Evolutionary conservation across 2,329 filamentous ascomycete species (phyloP).

Genomic region (Daldinia eschscholtzii): DNA sequence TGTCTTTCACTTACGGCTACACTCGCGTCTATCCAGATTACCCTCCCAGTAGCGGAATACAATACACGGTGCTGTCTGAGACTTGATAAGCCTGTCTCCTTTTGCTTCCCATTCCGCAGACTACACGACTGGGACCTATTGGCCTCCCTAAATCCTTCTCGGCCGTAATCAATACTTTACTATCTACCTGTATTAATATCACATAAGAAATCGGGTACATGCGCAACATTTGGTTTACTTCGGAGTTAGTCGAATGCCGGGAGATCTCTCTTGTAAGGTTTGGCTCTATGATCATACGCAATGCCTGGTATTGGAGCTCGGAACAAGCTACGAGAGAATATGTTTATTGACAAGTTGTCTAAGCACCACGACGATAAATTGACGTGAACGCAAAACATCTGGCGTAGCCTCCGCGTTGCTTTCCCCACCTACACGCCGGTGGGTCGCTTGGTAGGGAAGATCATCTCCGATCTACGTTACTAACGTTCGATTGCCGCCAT

Average conservation of each 20-base stretch:
- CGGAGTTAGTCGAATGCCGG: not conserved
- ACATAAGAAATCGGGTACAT: not conserved
- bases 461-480: constrained; percentile 37
- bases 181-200: not conserved
- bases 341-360: not conserved
- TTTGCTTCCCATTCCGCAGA: constrained; percentile 17
- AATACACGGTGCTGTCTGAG: constrained; percentile 17
- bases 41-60: not conserved
- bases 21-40: constrained; percentile 12
- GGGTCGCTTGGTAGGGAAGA: constrained; percentile 1
- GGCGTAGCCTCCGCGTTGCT: not conserved
- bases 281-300: no score
- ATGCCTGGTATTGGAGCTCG: no score
- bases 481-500: constrained; percentile 40
- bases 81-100: constrained; percentile 10
- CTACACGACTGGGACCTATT: not conserved
- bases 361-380: not conserved
- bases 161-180: not conserved
- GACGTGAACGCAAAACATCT: not conserved
- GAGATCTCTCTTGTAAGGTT: not conserved
- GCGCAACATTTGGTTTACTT: not conserved
- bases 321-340: not conserved
- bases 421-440: constrained; percentile 4
- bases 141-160: not conserved
- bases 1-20: constrained; percentile 4